Percentiles rank a stretch among this genome's conserved stretches.
phyloP scores from a whole-genome alignment of 179 eudicot genomes.

The Patellifolia procumbens region DNA sequence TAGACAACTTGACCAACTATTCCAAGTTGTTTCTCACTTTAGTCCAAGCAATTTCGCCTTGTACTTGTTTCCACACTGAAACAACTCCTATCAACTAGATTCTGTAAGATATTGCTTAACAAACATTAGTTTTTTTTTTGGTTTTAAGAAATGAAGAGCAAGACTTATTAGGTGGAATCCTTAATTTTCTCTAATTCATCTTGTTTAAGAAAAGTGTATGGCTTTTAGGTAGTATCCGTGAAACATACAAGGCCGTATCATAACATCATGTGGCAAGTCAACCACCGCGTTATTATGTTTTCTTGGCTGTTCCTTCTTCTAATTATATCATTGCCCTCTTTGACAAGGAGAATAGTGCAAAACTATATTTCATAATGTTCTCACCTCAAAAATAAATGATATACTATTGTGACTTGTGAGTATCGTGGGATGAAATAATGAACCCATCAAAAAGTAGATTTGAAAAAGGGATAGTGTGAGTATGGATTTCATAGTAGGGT shows the following conservation, averaged over 20 bases:
- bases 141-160: too few relatives aligned
- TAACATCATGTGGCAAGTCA: constrained; percentile 9
- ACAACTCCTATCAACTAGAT: too few relatives aligned
- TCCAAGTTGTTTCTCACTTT: too few relatives aligned
- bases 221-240: constrained; percentile 12
- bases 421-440: too few relatives aligned
- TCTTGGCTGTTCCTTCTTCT: background rate
- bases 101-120: too few relatives aligned
- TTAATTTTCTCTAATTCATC: background rate
- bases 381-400: background rate
- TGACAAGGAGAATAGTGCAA: background rate
- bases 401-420: background rate
- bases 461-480: too few relatives aligned
- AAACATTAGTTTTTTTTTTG: too few relatives aligned
- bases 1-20: too few relatives aligned
- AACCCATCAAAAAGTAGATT: too few relatives aligned
- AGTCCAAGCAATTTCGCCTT: too few relatives aligned
- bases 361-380: background rate
- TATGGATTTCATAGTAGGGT: too few relatives aligned
- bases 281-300: constrained; percentile 12
- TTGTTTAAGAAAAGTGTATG: background rate
- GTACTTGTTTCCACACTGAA: too few relatives aligned
- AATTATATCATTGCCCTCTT: background rate
- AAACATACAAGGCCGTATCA: background rate
- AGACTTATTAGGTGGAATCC: background rate